A percentile compares a stretch with the other conserved stretches of the same genome.
These are phyloP conservation scores for Schizophyllum commune DNA, from an alignment of 1,284 basidiomycete genomes.

Conservation along the genomic window DNA sequence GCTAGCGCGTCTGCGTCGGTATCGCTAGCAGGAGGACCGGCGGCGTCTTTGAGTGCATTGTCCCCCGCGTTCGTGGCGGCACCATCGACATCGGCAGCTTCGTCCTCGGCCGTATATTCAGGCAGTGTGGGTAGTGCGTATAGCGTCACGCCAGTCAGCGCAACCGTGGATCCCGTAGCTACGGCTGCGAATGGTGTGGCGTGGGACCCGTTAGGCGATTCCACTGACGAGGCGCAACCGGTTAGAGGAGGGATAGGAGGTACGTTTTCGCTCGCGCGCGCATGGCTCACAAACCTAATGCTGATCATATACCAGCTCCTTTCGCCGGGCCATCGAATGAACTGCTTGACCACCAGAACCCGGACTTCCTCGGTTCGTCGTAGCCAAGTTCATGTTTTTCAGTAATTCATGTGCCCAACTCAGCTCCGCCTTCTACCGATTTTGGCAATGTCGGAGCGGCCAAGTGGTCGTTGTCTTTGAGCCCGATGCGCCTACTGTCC, in stretches of 20 bases:
- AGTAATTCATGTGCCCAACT: background rate
- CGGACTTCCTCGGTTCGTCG: conserved; percentile 28
- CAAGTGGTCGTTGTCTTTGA: conserved; percentile 55
- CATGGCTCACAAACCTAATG: background rate
- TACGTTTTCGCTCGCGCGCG: background rate
- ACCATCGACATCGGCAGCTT: background rate
- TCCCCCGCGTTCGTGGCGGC: background rate
- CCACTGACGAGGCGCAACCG: background rate
- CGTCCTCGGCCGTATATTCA: background rate
- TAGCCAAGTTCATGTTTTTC: background rate
- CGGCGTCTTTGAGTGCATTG: background rate
- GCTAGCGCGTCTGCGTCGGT: background rate
- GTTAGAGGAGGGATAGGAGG: background rate
- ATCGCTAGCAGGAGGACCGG: no score
- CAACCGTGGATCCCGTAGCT: background rate
- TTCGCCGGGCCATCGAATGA: conserved; percentile 44
- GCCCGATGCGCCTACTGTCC: conserved; percentile 42
- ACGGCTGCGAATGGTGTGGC: conserved; percentile 10
- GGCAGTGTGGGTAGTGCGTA: background rate
- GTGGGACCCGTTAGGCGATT: background rate
- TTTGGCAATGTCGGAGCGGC: conserved; percentile 30
- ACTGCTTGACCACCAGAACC: conserved; percentile 38
- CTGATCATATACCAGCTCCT: conserved; percentile 7
- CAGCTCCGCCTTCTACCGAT: conserved; percentile 47
- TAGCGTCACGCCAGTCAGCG: background rate